Base-by-base conservation (phyloP, 495 filamentous ascomycete species). In the Penicillium ochrochloron region DNA sequence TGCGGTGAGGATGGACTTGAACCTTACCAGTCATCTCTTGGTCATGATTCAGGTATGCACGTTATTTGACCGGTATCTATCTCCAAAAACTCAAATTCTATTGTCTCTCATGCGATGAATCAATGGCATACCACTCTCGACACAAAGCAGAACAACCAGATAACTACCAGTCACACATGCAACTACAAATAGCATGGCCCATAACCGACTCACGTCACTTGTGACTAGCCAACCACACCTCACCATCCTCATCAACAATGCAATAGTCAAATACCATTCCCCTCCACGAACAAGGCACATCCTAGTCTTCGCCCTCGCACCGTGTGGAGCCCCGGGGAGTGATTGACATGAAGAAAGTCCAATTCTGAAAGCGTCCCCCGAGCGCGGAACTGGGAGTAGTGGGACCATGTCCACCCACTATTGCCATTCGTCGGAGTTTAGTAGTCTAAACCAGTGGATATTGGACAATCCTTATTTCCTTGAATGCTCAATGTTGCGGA, bases 321-420 rank as follows among this genome's bases (percentile, higher is more conserved):
- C 15, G 53, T 56, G 53, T 56, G 53, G 53, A 56, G 33, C 27
- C 53, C 33, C 53, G 29, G 31, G 11, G 17, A 17, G 35, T 31
- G 33, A 56, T 56, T 25, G 33, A 25, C 29, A 37, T 21, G 33
- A 37, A 37, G 17, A 56, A 56, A n/a, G 7, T n/a, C 48, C 23
- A 31, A 17, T 52, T 52, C 14, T 56, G 53, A 56, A n/a, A 56
- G 33, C 44, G 19, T 46, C 42, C 48, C 12, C 48, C 46, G 46
- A 50, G 23, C 12, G 11, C 19, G 11, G 29, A 29, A 54, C 29
- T 21, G 41, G 39, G 41, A 44, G 11, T 1, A 9, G n/a, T 11
- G 34, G 52, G 52, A 54, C 52, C 52, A 10, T 35, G n/a, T 35
- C 53, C 53, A 56, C 53, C 29, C 53, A 15, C 53, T 56, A 56